phyloP scores from a whole-genome alignment of 257 asterid genomes.

The Cinchona pubescens region DNA sequence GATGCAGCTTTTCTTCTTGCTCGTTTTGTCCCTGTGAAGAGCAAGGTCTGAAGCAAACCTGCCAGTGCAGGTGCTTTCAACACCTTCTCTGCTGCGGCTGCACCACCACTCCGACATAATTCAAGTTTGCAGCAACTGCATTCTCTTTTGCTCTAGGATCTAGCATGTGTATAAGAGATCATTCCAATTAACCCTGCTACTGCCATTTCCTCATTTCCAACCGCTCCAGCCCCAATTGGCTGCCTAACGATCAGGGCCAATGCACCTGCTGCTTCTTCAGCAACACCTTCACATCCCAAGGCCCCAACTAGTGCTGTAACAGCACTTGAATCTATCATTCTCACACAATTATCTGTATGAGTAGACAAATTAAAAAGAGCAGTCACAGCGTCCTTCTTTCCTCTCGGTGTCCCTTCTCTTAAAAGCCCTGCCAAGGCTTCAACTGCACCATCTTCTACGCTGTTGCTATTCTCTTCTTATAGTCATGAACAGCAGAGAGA shows the following conservation, averaged over 20 bases:
- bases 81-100: slow-evolving; percentile 64
- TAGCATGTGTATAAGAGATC: too few relatives aligned
- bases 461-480: slow-evolving; percentile 71
- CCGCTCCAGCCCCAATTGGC: slow-evolving; percentile 73
- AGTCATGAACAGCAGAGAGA: slow-evolving; percentile 86
- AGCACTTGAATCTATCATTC: slow-evolving; percentile 84
- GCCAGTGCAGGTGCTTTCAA: slow-evolving; percentile 75
- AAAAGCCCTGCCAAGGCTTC: slow-evolving; percentile 63
- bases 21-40: slow-evolving; percentile 85
- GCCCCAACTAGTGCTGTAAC: slow-evolving; percentile 58
- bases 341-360: slow-evolving; percentile 56
- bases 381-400: slow-evolving; percentile 86
- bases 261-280: slow-evolving; percentile 94
- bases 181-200: slow-evolving; percentile 58
- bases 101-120: slow-evolving; percentile 73
- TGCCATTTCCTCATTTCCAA: slow-evolving; percentile 59
- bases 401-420: slow-evolving; percentile 72
- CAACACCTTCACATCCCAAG: slow-evolving; percentile 56
- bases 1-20: slow-evolving; percentile 95
- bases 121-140: slow-evolving; percentile 85
- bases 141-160: slow-evolving; percentile 83
- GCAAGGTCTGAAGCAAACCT: slow-evolving; percentile 61
- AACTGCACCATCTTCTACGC: slow-evolving; percentile 67
- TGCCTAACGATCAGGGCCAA: slow-evolving; percentile 73
- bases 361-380: slow-evolving; percentile 81